Evolutionary conservation across 176 grass and related monocot species (phyloP).

Genomic region (Puccinellia tenuiflora): DNA sequence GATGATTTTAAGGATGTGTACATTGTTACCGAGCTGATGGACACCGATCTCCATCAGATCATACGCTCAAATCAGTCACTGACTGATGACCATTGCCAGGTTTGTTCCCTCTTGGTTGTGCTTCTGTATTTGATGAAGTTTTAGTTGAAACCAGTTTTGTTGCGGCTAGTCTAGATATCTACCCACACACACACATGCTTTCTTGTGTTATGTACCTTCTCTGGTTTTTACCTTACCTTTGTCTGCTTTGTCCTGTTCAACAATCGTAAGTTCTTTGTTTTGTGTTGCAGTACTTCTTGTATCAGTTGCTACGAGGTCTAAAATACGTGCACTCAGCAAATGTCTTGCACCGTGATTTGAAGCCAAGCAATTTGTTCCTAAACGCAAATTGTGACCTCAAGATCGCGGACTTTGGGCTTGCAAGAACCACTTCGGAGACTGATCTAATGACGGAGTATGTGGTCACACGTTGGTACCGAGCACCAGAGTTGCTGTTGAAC

Average conservation of each 20-base stretch:
- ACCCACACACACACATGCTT: background rate
- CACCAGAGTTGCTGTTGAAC: conserved; percentile 89
- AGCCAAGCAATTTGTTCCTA: conserved; percentile 88
- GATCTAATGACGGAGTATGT: conserved; percentile 99
- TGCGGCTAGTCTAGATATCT: background rate
- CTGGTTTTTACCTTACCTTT: conserved; percentile 16
- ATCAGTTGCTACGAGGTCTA: conserved; percentile 84
- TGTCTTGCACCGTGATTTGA: conserved; percentile 93
- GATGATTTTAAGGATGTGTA: conserved; percentile 96
- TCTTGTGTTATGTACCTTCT: background rate
- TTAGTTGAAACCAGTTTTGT: background rate
- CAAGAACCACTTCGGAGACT: conserved; percentile 85
- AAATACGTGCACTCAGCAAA: conserved; percentile 98
- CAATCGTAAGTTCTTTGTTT: conserved; percentile 27
- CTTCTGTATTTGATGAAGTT: background rate
- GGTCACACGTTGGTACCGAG: conserved; percentile 96
- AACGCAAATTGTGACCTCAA: conserved; percentile 98
- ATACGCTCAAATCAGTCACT: conserved; percentile 77
- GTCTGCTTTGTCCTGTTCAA: background rate
- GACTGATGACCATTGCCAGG: conserved; percentile 96
- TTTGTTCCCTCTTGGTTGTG: conserved; percentile 26
- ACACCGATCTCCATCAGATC: conserved; percentile 98
- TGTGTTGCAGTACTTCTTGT: conserved; percentile 80
- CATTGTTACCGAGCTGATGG: conserved; percentile 85
- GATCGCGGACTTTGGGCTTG: conserved; percentile 86